Base-by-base conservation (phyloP, 139 green algal genomes). In the Penium margaritaceum region DNA sequence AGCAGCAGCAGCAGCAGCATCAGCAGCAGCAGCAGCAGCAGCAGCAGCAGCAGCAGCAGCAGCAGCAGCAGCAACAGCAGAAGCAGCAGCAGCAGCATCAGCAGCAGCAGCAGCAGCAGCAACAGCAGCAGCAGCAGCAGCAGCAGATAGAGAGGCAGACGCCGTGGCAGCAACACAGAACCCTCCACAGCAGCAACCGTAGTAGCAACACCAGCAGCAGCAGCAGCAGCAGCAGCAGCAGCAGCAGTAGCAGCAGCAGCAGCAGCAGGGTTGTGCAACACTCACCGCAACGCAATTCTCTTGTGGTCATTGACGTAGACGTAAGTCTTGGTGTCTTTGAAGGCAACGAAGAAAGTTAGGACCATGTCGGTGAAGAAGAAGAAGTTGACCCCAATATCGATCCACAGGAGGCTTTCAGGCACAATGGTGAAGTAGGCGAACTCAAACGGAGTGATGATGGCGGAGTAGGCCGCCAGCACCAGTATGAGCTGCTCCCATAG, bases 311-410 rank as follows among this genome's bases (percentile, higher is more conserved):
- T 60, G 30, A 77, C 33, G n/a, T 62, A 33, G 21, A 55, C n/a
- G 27, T 67, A 72, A 29, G 70, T 77, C 19, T 61, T 54, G n/a
- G 15, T 34, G 57, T 77, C 70, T 21, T 60, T 77, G 63, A 55
- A 77, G 2, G 46, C 70, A 9, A 72, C 33, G 5, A 70, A 71
- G 46, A 77, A 77, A 7, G 55, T 70, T 3, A 77, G 33, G 6
- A 77, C 1, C 19, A 77, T 14, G 29, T 77, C 70, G 3, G 58
- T 34, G 27, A 54, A 29, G 63, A 77, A 77, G 21, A 71, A 58
- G 30, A 77, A 72, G 63, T 66, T 71, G 44, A 77, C 70, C 14
- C 14, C 55, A 12, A 71, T 32, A 35, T 77, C 70, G 63, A 70
- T 61, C 57, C 55, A 71, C 21, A 15, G 27, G 17, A 77, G 70